These are phyloP conservation scores for Rhynchosporium agropyri DNA, from an alignment of 2,329 filamentous ascomycete genomes.

Conservation along the genomic window DNA sequence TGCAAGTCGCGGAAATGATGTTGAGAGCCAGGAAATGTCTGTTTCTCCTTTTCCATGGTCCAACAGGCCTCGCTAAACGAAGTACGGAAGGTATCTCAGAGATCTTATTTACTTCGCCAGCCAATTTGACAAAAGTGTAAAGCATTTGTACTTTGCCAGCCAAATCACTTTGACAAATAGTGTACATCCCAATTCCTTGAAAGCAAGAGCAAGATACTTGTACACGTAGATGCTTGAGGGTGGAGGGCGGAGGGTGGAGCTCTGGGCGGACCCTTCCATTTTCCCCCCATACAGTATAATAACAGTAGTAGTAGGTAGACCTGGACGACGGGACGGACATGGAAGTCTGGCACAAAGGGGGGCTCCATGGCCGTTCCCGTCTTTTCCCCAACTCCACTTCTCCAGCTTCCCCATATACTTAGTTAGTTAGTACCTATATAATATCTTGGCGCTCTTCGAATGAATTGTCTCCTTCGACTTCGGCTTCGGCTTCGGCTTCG, in stretches of 20 bases:
- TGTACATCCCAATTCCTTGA: too few relatives aligned
- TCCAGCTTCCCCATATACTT: slow-evolving; percentile 3
- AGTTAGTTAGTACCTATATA: neutral
- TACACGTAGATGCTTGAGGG: too few relatives aligned
- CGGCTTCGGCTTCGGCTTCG: neutral
- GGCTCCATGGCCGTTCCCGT: neutral
- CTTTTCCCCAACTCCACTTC: slow-evolving; percentile 11
- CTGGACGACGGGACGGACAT: too few relatives aligned
- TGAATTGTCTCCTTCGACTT: neutral
- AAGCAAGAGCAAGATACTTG: too few relatives aligned
- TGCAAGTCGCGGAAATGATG: neutral
- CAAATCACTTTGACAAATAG: too few relatives aligned
- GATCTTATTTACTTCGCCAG: neutral
- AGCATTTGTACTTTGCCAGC: too few relatives aligned
- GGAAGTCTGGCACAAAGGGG: too few relatives aligned
- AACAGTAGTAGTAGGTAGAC: too few relatives aligned
- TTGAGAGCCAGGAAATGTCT: neutral
- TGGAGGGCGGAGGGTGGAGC: too few relatives aligned
- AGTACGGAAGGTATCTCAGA: neutral
- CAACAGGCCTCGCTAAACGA: slow-evolving; percentile 1
- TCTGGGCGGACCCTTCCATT: too few relatives aligned
- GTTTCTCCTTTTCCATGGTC: slow-evolving; percentile 1
- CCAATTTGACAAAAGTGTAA: neutral
- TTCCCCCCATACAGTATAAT: too few relatives aligned
- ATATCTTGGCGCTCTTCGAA: neutral